Conservation (phyloP, 257 asterid genomes). For the Petrea volubilis region DNA sequence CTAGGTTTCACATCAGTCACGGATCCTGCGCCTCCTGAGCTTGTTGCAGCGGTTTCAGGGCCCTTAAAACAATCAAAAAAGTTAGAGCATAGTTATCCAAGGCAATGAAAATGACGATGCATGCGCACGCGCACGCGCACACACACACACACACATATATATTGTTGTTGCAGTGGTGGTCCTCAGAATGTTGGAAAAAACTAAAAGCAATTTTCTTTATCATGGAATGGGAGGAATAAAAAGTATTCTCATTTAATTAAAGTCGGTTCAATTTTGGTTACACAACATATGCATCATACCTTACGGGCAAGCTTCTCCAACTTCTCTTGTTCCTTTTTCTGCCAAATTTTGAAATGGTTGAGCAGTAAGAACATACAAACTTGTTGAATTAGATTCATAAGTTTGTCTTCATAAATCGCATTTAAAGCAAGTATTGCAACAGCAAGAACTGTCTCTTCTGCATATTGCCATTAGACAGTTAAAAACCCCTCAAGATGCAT, state of each 20-base stretch:
- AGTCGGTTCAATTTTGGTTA: conserved; percentile 2
- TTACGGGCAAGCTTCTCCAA: conserved; percentile 88
- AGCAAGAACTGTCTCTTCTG: neutral
- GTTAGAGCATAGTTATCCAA: neutral
- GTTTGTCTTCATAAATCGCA: too few species aligned
- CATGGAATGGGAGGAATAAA: neutral
- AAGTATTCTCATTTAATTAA: neutral
- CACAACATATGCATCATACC: conserved; percentile 46
- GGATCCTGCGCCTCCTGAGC: conserved; percentile 55
- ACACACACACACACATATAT: too few species aligned
- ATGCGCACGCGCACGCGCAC: neutral
- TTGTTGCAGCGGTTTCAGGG: conserved; percentile 64
- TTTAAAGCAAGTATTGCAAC: too few species aligned
- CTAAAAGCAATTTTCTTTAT: neutral
- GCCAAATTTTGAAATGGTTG: conserved; percentile 27
- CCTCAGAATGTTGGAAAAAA: neutral
- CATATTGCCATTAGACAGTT: conserved; percentile 2
- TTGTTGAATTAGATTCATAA: neutral
- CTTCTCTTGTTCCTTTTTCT: conserved; percentile 87
- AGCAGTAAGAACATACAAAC: conserved; percentile 18
- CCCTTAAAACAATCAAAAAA: conserved; percentile 50
- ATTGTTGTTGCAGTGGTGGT: neutral
- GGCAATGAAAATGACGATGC: neutral
- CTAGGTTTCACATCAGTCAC: conserved; percentile 58
- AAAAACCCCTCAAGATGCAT: neutral